These are phyloP conservation scores for Paecilomyces formosus DNA, from an alignment of 2,329 filamentous ascomycete genomes.

Conservation along the genomic window DNA sequence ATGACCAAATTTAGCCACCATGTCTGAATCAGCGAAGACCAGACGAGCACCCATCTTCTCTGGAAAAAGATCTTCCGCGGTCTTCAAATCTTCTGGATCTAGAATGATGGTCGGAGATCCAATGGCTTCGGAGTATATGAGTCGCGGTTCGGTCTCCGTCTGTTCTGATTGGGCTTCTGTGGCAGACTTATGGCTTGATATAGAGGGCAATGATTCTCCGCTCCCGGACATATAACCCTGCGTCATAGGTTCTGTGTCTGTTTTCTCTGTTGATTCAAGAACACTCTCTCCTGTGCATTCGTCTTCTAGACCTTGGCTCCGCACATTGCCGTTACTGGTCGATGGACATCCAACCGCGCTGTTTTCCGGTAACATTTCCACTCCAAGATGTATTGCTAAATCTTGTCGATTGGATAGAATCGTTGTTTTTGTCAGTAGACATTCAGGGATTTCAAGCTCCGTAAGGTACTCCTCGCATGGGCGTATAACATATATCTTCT, in stretches of 20 bases:
- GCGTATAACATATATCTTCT: constrained; percentile 1
- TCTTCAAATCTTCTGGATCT: constrained; percentile 4
- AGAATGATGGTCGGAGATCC: constrained; percentile 8
- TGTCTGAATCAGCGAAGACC: constrained; percentile 7
- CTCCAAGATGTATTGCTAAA: background rate
- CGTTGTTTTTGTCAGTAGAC: background rate
- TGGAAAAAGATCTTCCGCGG: constrained; percentile 5
- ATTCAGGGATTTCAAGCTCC: constrained; percentile 2
- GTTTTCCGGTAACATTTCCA: background rate
- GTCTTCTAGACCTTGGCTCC: background rate
- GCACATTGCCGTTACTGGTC: background rate
- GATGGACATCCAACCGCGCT: background rate
- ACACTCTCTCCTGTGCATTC: background rate
- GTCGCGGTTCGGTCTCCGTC: constrained; percentile 1
- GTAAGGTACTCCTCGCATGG: constrained; percentile 1
- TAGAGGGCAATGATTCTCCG: background rate
- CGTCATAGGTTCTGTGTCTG: background rate
- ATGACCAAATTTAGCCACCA: constrained; percentile 8
- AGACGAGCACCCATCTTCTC: constrained; percentile 7
- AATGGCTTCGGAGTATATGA: constrained; percentile 8
- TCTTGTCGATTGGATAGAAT: background rate
- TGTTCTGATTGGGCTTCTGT: background rate
- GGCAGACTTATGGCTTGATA: background rate
- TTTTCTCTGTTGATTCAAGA: background rate
- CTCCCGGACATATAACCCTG: background rate